Percentiles rank a stretch among this genome's conserved stretches.
Conservation (phyloP, 2,329 filamentous ascomycete genomes). For the Penicillium sp. region DNA sequence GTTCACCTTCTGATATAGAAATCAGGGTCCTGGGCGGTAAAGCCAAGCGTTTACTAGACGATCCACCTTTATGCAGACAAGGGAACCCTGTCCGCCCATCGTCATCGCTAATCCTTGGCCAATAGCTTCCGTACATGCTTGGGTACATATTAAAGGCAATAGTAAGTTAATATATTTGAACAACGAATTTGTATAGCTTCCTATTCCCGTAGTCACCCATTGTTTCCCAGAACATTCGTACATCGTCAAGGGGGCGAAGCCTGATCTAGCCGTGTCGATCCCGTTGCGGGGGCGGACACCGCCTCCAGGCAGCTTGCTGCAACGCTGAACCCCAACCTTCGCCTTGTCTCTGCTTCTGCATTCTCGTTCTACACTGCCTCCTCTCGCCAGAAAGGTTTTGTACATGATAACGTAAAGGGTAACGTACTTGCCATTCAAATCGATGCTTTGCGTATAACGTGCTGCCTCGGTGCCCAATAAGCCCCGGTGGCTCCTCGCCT, state of each 20-base stretch:
- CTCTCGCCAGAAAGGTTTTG: not conserved
- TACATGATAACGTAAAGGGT: too few relatives aligned
- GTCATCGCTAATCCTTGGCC: not conserved
- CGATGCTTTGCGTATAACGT: not conserved
- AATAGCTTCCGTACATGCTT: not conserved
- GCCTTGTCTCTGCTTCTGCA: not conserved
- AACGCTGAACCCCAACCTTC: not conserved
- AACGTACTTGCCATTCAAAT: not conserved
- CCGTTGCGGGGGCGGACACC: constrained; percentile 23
- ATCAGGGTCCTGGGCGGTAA: not conserved
- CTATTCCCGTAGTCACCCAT: not conserved
- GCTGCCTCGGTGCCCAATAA: constrained; percentile 5
- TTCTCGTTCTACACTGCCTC: not conserved
- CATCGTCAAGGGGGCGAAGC: not conserved
- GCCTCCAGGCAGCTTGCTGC: constrained; percentile 7
- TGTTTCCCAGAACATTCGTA: not conserved
- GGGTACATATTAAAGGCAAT: not conserved
- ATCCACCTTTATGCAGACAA: constrained; percentile 12
- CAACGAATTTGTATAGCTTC: not conserved
- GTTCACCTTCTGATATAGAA: not conserved
- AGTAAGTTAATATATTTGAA: not conserved
- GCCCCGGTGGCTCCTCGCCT: constrained; percentile 2
- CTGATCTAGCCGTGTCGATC: constrained; percentile 13
- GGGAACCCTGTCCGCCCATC: constrained; percentile 1
- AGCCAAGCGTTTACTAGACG: not conserved